Evolutionary conservation across 1,139 yeast genomes (phyloP).

Genomic region (Hemisphaericaspora xylofermentans): DNA sequence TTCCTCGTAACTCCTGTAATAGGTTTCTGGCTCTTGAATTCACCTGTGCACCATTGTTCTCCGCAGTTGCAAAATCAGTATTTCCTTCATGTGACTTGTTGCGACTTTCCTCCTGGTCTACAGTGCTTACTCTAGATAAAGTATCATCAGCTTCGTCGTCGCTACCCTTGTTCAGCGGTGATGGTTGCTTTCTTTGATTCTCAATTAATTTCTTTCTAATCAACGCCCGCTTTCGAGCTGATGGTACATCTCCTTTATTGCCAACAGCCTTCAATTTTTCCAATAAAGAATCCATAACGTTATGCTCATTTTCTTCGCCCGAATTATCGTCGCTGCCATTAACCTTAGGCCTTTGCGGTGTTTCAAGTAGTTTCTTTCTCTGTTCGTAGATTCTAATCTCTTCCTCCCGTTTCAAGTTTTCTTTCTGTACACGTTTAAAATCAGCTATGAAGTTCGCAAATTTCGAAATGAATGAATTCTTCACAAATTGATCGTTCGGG

Average conservation of each 20-base stretch:
- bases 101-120: constrained; percentile 2
- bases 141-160: constrained; percentile 12
- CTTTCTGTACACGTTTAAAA: constrained; percentile 73
- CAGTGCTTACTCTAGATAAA: constrained; percentile 6
- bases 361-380: constrained; percentile 63
- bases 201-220: constrained; percentile 62
- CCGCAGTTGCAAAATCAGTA: constrained; percentile 8
- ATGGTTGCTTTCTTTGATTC: constrained; percentile 25
- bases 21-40: constrained; percentile 62
- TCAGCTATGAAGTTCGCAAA: constrained; percentile 72
- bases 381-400: constrained; percentile 74
- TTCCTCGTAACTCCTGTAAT: constrained; percentile 55
- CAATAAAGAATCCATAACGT: constrained; percentile 72
- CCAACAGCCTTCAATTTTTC: constrained; percentile 76
- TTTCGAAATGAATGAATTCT: constrained; percentile 67
- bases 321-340: constrained; percentile 15
- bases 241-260: constrained; percentile 71
- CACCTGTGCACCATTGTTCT: constrained; percentile 37
- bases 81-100: constrained; percentile 2
- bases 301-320: constrained; percentile 37
- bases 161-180: constrained; percentile 11
- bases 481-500: constrained; percentile 63
- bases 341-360: constrained; percentile 25
- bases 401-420: constrained; percentile 77
- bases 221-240: constrained; percentile 80